Evolutionary conservation across 2,329 filamentous ascomycete species (phyloP).

Genomic region (Taxawa tesnikishii): DNA sequence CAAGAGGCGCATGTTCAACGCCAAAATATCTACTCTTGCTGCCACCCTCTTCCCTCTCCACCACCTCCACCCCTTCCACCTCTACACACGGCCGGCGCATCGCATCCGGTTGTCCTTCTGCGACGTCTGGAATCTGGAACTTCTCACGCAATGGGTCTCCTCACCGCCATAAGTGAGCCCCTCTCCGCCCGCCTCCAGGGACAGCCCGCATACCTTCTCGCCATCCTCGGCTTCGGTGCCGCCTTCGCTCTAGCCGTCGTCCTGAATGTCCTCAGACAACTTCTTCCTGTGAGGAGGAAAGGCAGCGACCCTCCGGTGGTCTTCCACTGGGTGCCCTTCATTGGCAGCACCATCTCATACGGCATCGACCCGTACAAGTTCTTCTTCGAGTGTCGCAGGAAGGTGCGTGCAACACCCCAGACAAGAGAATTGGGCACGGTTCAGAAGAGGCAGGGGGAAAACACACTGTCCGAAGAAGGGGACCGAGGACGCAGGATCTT

Average conservation of each 20-base stretch:
- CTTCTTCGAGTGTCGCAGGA: conserved; percentile 60
- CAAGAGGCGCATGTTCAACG: no score
- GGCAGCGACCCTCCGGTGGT: conserved; percentile 53
- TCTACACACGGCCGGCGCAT: no score
- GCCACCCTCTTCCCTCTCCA: no score
- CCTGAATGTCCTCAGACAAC: conserved; percentile 68
- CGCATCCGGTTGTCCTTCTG: no score
- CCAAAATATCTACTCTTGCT: no score
- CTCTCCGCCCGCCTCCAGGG: conserved; percentile 1
- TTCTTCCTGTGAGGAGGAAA: conserved; percentile 58
- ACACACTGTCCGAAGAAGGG: no score
- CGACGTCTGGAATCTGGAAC: no score
- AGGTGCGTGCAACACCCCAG: conserved; percentile 41
- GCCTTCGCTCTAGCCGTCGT: conserved; percentile 48
- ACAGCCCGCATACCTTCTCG: conserved; percentile 27
- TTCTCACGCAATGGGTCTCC: conserved; percentile 5
- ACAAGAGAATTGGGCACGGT: background rate
- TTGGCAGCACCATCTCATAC: conserved; percentile 87
- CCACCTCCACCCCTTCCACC: no score
- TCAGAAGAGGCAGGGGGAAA: no score
- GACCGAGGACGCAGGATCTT: background rate
- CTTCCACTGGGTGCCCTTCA: conserved; percentile 55
- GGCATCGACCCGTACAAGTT: conserved; percentile 89
- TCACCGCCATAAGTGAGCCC: background rate
- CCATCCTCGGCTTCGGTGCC: conserved; percentile 29